Percentiles rank a stretch among this genome's conserved stretches.
phyloP scores from a whole-genome alignment of 352 stramenopile genomes.

The Globisporangium barbulae region DNA sequence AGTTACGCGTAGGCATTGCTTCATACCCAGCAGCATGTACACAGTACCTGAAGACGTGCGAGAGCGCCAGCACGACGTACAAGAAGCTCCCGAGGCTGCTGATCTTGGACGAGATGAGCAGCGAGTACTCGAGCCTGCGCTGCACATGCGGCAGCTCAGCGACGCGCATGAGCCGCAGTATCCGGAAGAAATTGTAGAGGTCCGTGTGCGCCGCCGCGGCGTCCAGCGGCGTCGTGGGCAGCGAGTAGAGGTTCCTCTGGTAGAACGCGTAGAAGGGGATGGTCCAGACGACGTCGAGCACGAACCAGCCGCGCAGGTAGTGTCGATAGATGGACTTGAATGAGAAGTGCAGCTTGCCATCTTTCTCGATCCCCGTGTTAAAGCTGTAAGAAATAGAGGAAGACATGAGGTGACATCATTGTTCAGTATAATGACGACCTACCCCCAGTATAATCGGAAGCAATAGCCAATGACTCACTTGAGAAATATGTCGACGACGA shows the following conservation, averaged over 20 bases:
- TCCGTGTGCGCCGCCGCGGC: conserved; percentile 25
- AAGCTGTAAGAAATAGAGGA: conserved; percentile 38
- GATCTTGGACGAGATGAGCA: conserved; percentile 76
- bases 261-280: conserved; percentile 68
- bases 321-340: conserved; percentile 42
- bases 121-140: conserved; percentile 59
- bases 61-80: conserved; percentile 65
- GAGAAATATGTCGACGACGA: conserved; percentile 63
- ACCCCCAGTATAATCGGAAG: not conserved
- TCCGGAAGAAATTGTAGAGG: conserved; percentile 48
- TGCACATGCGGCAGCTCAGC: conserved; percentile 52
- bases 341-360: conserved; percentile 75
- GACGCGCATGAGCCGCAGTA: conserved; percentile 51
- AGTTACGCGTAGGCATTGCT: not conserved
- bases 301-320: conserved; percentile 56
- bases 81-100: conserved; percentile 75
- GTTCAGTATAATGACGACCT: not conserved
- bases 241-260: conserved; percentile 24
- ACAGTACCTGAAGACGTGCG: conserved; percentile 69
- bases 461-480: conserved; percentile 37
- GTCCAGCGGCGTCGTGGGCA: conserved; percentile 6
- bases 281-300: conserved; percentile 60
- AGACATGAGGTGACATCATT: not conserved
- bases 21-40: not conserved
- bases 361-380: conserved; percentile 64